Evolutionary conservation across 108 stramenopile genomes (phyloP).

Genomic region (Skeletonema potamos): DNA sequence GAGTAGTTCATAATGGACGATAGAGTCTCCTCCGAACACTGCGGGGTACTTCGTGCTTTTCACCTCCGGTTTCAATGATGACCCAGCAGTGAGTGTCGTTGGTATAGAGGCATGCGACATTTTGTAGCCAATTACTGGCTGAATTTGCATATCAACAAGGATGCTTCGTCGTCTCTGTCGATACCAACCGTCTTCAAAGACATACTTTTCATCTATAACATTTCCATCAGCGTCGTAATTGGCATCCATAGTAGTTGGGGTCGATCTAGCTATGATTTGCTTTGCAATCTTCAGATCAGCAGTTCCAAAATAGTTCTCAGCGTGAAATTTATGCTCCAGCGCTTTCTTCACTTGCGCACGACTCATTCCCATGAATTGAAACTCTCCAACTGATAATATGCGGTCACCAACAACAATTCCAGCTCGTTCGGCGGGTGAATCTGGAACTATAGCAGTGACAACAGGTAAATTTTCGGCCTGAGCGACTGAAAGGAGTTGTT

Average conservation of each 20-base stretch:
- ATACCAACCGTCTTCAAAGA: slow-evolving; percentile 45
- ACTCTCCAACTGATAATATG: slow-evolving; percentile 69
- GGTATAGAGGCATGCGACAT: slow-evolving; percentile 40
- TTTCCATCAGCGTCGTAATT: slow-evolving; percentile 9
- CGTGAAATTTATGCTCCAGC: slow-evolving; percentile 32
- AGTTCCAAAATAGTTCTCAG: slow-evolving; percentile 58
- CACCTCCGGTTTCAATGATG: slow-evolving; percentile 14
- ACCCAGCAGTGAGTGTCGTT: slow-evolving; percentile 33
- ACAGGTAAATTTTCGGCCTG: slow-evolving; percentile 64
- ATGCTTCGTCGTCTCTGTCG: not conserved
- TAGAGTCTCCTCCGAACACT: slow-evolving; percentile 56
- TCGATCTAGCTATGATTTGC: slow-evolving; percentile 42
- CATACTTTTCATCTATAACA: slow-evolving; percentile 28
- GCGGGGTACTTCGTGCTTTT: slow-evolving; percentile 4
- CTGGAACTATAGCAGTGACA: slow-evolving; percentile 73
- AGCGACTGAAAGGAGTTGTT: slow-evolving; percentile 12
- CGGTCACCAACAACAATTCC: slow-evolving; percentile 83
- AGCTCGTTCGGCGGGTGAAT: slow-evolving; percentile 79
- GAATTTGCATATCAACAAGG: slow-evolving; percentile 2
- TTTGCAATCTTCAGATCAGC: slow-evolving; percentile 80
- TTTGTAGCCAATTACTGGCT: slow-evolving; percentile 38
- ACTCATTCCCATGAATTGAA: slow-evolving; percentile 60
- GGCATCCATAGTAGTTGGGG: slow-evolving; percentile 9
- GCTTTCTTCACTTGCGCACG: slow-evolving; percentile 34
- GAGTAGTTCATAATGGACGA: slow-evolving; percentile 72